These are phyloP conservation scores for Chlamydomonas schloesseri DNA, from an alignment of 139 green algal genomes.

Conservation along the genomic window DNA sequence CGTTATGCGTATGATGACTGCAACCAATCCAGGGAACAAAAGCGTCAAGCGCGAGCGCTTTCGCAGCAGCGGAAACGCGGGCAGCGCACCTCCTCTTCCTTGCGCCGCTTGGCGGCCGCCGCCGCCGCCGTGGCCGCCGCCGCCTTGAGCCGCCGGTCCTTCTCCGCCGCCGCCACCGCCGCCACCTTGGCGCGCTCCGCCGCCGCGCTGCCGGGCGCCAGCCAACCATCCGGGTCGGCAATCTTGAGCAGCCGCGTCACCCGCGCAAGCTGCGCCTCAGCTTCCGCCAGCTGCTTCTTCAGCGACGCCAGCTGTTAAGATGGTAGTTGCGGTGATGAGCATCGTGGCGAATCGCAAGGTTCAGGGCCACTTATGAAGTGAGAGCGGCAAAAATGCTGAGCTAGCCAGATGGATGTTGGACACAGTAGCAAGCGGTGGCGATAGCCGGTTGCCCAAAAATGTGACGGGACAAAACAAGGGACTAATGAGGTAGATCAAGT, in stretches of 20 bases:
- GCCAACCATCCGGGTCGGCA: slow-evolving; percentile 81
- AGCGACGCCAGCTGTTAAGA: slow-evolving; percentile 63
- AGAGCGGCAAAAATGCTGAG: not conserved
- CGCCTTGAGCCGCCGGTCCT: slow-evolving; percentile 12
- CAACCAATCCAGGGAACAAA: no score
- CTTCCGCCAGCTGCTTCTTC: slow-evolving; percentile 57
- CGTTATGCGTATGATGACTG: no score
- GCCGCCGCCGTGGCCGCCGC: slow-evolving; percentile 18
- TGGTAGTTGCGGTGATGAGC: not conserved
- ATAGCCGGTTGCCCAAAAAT: no score
- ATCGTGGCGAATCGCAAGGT: not conserved
- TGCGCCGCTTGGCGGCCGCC: slow-evolving; percentile 9
- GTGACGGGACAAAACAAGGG: no score
- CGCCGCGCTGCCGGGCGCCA: slow-evolving; percentile 58
- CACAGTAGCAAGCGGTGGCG: no score
- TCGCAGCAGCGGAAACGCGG: not conserved
- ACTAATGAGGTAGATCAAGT: no score
- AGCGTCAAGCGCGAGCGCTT: no score
- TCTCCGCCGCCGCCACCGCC: slow-evolving; percentile 25
- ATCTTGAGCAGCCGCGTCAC: slow-evolving; percentile 73
- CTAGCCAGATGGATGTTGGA: no score
- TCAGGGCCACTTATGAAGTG: not conserved
- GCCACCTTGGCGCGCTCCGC: slow-evolving; percentile 45
- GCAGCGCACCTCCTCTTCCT: slow-evolving; percentile 10
- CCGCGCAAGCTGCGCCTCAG: slow-evolving; percentile 69